A percentile compares a stretch with the other conserved stretches of the same genome.
Evolutionary conservation across 2,329 filamentous ascomycete genomes (phyloP).

Genomic region (Plenodomus biglobosus): DNA sequence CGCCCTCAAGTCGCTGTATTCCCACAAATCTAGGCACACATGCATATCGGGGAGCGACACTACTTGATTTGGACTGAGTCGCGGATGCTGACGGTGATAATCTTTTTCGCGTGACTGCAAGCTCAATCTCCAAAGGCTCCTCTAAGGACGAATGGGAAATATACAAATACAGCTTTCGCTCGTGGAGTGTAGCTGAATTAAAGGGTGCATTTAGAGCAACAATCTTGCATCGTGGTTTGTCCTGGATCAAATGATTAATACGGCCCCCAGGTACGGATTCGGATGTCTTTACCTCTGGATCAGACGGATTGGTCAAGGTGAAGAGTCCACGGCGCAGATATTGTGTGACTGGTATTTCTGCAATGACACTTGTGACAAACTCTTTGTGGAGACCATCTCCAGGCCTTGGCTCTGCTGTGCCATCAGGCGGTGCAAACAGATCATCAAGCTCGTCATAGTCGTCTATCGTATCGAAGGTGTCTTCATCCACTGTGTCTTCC

Average conservation of each 20-base stretch:
- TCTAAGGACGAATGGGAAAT: slow-evolving; percentile 38
- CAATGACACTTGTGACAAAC: slow-evolving; percentile 41
- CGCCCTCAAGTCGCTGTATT: slow-evolving; percentile 25
- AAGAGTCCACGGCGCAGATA: slow-evolving; percentile 34
- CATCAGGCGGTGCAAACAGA: slow-evolving; percentile 38
- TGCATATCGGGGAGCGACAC: slow-evolving; percentile 32
- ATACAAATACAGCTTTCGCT: slow-evolving; percentile 43
- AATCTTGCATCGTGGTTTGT: slow-evolving; percentile 26
- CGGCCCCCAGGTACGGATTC: background rate
- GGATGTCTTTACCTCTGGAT: slow-evolving; percentile 19
- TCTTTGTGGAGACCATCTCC: slow-evolving; percentile 45
- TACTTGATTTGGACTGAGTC: slow-evolving; percentile 25
- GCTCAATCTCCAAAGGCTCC: slow-evolving; percentile 41
- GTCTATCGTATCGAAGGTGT: slow-evolving; percentile 43
- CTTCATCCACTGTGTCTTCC: slow-evolving; percentile 43
- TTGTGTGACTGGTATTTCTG: slow-evolving; percentile 36
- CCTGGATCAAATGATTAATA: slow-evolving; percentile 1
- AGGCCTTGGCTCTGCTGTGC: slow-evolving; percentile 32
- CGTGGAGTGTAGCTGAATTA: slow-evolving; percentile 41
- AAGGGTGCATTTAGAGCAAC: slow-evolving; percentile 38
- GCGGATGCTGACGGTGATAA: slow-evolving; percentile 34
- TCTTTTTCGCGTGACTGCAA: slow-evolving; percentile 41
- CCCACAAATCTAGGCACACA: slow-evolving; percentile 39
- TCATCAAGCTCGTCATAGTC: slow-evolving; percentile 46
- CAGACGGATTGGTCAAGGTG: slow-evolving; percentile 21